Evolutionary conservation across 345 rosid species (phyloP).

Genomic region (Boechera divaricarpa): DNA sequence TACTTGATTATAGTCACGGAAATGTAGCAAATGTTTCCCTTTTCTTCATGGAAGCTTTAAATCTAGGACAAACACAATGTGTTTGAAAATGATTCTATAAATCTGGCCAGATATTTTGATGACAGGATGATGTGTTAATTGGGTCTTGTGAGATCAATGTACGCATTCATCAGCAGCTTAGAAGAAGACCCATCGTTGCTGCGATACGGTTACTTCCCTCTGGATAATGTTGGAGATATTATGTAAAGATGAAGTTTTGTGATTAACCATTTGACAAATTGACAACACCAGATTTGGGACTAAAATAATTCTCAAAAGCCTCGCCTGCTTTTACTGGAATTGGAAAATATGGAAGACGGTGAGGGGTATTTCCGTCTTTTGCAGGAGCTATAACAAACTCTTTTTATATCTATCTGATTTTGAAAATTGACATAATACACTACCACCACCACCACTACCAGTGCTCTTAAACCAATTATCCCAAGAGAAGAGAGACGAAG

Average conservation of each 20-base stretch:
- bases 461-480: background rate
- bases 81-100: background rate
- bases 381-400: background rate
- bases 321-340: background rate
- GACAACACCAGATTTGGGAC: background rate
- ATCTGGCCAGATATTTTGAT: background rate
- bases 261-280: too few species aligned
- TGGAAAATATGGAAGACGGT: background rate
- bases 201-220: constrained; percentile 67
- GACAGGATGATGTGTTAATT: constrained; percentile 53
- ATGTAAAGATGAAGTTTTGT: too few species aligned
- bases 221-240: constrained; percentile 51
- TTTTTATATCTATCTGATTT: constrained; percentile 1
- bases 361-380: constrained; percentile 30
- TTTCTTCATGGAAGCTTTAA: background rate
- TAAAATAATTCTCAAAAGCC: background rate
- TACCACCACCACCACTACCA: too few species aligned
- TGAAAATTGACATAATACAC: background rate
- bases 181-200: constrained; percentile 84
- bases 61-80: background rate
- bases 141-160: constrained; percentile 66
- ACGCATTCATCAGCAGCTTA: constrained; percentile 60
- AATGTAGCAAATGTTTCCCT: background rate
- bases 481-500: background rate
- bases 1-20: background rate